Base-by-base conservation (phyloP, 1,139 yeast species). In the Debaryomyces sp. region DNA sequence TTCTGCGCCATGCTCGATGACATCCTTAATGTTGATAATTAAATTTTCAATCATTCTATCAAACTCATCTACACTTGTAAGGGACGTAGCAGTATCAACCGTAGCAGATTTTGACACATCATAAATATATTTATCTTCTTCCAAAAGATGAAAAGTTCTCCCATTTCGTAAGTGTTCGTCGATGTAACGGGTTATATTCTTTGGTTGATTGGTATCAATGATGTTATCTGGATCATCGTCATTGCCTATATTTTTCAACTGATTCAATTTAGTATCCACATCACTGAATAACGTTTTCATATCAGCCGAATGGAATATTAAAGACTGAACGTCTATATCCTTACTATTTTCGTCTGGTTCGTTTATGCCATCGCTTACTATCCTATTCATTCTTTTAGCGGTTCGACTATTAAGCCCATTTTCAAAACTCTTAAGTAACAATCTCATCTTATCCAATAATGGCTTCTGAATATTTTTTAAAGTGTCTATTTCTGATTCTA, bases 381-480 rank as follows among this genome's bases (percentile, higher is more conserved):
- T 22, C 29, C 35, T 50, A 45, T 30, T 41, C 43, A 30, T 52
- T 27, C 52, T 47, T 35, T 48, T 54, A 39, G 62, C 58, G 12
- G 53, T 50, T 35, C 49, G 49, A 17, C 55, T 54, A 23, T 47
- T 57, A 18, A 63, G 51, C 40, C 56, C 57, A 41, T 47, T 46
- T 21, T 63, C 66, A 52, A 71, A 74, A 29, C 59, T 61, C 30
- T 50, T 52, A 3, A 66, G 61, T 37, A 74, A 54, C 10, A 48
- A 43, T 17, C 60, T 61, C 67, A 75, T 71, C 44, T 71, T 61
- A 27, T 71, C 73, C 37, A 75, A 57, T 21, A 73, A 55, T 1
- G 80, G 80, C 45, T 70, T 61, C 49, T 74, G 73, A 3, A 66
- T 62, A 10, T 63, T 61, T 40, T 59, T 61, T 38, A 73, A 63